Conservation (phyloP, 352 stramenopile species). For the Thalassiosira hispida region DNA sequence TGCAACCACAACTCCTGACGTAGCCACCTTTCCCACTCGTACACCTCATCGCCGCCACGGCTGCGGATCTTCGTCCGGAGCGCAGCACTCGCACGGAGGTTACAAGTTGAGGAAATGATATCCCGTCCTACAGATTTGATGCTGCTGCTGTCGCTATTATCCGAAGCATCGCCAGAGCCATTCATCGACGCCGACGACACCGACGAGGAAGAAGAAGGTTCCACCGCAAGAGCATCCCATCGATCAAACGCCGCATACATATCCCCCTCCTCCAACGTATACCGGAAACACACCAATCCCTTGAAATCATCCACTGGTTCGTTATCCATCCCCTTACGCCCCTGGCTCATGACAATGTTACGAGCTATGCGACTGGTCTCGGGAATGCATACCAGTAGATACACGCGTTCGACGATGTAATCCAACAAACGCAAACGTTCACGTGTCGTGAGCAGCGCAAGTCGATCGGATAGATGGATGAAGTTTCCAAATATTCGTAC, state of each 20-base stretch:
- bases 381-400: conserved; percentile 60
- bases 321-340: conserved; percentile 64
- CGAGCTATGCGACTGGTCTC: conserved; percentile 60
- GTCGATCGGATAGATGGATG: conserved; percentile 32
- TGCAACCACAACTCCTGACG: conserved; percentile 43
- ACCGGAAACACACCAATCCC: conserved; percentile 67
- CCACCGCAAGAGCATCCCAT: conserved; percentile 54
- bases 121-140: conserved; percentile 47
- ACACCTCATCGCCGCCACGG: conserved; percentile 52
- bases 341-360: conserved; percentile 65
- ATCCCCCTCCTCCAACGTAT: conserved; percentile 60
- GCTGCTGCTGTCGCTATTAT: background rate
- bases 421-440: conserved; percentile 58
- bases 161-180: background rate
- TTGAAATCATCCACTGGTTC: conserved; percentile 71
- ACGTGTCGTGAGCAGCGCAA: conserved; percentile 37
- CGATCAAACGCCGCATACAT: conserved; percentile 68
- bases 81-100: conserved; percentile 46
- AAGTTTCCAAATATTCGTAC: conserved; percentile 56
- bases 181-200: background rate
- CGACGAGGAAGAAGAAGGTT: conserved; percentile 10
- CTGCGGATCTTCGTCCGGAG: conserved; percentile 58
- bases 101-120: conserved; percentile 49
- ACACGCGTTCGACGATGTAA: conserved; percentile 61
- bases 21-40: conserved; percentile 58